phyloP scores from a whole-genome alignment of 164 flowering plant species.

The Vitis rotundifolia region DNA sequence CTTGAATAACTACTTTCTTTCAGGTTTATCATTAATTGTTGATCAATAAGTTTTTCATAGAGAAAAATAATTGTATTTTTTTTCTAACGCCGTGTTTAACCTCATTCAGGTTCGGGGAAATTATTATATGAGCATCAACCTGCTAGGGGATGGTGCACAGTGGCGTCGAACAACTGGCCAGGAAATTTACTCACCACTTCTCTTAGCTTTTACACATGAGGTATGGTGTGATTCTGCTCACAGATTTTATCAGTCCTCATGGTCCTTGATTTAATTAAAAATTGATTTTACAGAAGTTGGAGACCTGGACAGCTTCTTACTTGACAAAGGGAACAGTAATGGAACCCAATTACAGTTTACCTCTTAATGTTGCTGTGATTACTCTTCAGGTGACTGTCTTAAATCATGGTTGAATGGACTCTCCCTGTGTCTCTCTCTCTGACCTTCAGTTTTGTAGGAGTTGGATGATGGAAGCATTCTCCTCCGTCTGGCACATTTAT shows the following conservation, averaged over 20 bases:
- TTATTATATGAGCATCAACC: slow-evolving; percentile 60
- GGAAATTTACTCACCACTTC: slow-evolving; percentile 77
- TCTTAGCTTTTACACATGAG: slow-evolving; percentile 76
- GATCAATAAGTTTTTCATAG: too few relatives aligned
- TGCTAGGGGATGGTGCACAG: slow-evolving; percentile 57
- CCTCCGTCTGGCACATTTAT: slow-evolving; percentile 79
- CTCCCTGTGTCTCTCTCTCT: not conserved
- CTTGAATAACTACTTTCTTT: too few relatives aligned
- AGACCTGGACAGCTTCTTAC: slow-evolving; percentile 59
- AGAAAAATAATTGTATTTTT: too few relatives aligned
- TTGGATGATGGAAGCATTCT: slow-evolving; percentile 68
- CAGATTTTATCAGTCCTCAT: not conserved
- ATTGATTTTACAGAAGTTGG: slow-evolving; percentile 40
- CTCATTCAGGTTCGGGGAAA: slow-evolving; percentile 68
- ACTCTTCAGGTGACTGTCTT: slow-evolving; percentile 71
- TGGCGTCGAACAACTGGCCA: slow-evolving; percentile 84
- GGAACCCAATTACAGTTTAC: slow-evolving; percentile 71
- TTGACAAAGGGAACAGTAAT: slow-evolving; percentile 41
- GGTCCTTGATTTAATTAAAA: not conserved
- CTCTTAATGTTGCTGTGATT: slow-evolving; percentile 77
- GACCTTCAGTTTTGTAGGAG: slow-evolving; percentile 45
- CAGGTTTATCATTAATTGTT: too few relatives aligned
- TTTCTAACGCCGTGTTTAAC: not conserved
- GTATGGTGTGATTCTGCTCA: slow-evolving; percentile 30
- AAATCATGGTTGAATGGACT: not conserved